These are phyloP conservation scores for Pachysandra terminalis DNA, from an alignment of 164 flowering plant genomes.

Conservation along the genomic window DNA sequence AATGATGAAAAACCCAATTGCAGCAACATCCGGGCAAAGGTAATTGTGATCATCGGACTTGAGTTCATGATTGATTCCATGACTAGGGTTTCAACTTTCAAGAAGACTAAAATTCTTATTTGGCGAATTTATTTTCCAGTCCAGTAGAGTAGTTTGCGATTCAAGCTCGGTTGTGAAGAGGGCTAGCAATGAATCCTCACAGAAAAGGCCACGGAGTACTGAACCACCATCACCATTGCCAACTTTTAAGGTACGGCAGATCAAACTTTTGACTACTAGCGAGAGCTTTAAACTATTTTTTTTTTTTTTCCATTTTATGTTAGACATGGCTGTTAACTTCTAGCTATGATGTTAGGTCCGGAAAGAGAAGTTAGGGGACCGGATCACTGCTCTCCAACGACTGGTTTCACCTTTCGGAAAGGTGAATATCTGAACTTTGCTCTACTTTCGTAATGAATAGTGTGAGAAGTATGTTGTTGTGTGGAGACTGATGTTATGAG, in stretches of 20 bases:
- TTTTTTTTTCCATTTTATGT: background rate
- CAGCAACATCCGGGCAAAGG: conserved; percentile 32
- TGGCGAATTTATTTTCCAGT: conserved; percentile 1
- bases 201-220: conserved; percentile 62
- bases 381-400: conserved; percentile 99
- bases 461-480: background rate
- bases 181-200: conserved; percentile 44
- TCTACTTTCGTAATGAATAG: conserved; percentile 13
- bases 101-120: conserved; percentile 6
- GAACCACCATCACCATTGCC: conserved; percentile 72
- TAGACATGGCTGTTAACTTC: conserved; percentile 10
- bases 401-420: conserved; percentile 99
- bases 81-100: conserved; percentile 14
- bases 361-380: conserved; percentile 99
- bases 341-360: conserved; percentile 49
- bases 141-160: conserved; percentile 34
- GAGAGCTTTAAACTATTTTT: conserved; percentile 4
- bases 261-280: conserved; percentile 4
- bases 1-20: conserved; percentile 25
- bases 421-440: conserved; percentile 33
- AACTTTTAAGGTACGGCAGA: conserved; percentile 67
- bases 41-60: conserved; percentile 9
- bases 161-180: conserved; percentile 35
- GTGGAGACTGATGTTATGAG: no score
- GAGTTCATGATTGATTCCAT: background rate